Base-by-base conservation (phyloP, 306 rosid species). In the Acacia confusa region DNA sequence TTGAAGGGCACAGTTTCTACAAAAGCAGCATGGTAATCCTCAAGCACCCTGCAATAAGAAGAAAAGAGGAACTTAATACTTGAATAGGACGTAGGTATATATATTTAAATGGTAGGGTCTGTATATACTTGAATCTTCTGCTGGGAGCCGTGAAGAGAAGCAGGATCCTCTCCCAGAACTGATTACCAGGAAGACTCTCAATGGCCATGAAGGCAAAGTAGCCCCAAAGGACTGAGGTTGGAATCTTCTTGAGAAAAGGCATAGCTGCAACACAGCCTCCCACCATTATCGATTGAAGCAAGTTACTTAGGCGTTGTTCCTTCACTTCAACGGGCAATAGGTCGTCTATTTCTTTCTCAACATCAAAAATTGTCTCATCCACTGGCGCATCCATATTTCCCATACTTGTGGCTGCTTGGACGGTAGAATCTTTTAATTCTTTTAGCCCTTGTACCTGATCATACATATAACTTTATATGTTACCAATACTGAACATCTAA, bases 171-270 rank as follows among this genome's bases (percentile, higher is more conserved):
- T 96, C 99, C 99, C 99, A 96, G 83, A 93, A 96, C 80, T 96
- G 99, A 80, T 96, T 96, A 64, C 99, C 99, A 0, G 99, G 99
- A 80, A 96, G 88, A 85, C 97, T 96, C 83, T 96, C 99, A 48
- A 96, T 96, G 4, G 99, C 99, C 99, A 96, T 96, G 87, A 88
- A 96, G 52, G 99, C 99, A 61, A 96, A 96, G 86, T 96, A 96
- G 41, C 99, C 99, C 99, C 99, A 96, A 6, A 96, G 97, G 78
- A 96, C 98, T n/a, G 99, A 92, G 40, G 99, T 96, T 19, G 99
- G 99, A 22, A 96, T 96, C 89, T 20, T 93, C 85, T 96, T 96
- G 47, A 96, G 89, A 74, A 96, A 3, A 25, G 99, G 99, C 99
- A 96, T 96, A 84, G 99, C 99, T 41, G 99, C 97, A 69, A 96